Conservation (phyloP, 2,329 filamentous ascomycete species). For the Colletotrichum lupini region DNA sequence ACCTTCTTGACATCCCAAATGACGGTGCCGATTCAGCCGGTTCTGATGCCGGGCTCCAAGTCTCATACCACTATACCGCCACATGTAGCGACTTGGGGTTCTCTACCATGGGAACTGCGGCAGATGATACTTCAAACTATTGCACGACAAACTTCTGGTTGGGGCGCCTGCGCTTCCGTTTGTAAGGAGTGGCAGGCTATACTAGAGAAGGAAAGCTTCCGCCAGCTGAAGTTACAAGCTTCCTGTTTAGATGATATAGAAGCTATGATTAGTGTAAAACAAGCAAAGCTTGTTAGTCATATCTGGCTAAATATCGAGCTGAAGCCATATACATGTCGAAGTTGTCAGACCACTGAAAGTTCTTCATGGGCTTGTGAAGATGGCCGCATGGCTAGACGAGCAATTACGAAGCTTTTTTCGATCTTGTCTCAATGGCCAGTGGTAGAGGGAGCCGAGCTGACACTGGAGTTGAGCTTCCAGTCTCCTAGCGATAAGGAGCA, state of each 20-base stretch:
- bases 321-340: constrained; percentile 39
- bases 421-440: constrained; percentile 44
- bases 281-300: constrained; percentile 41
- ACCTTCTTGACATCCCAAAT: neutral
- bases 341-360: constrained; percentile 33
- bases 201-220: constrained; percentile 45
- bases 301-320: constrained; percentile 45
- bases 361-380: neutral
- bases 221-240: constrained; percentile 40
- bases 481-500: constrained; percentile 49
- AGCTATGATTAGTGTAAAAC: constrained; percentile 30
- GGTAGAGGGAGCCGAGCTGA: constrained; percentile 36
- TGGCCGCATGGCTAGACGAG: constrained; percentile 34
- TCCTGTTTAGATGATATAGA: constrained; percentile 41
- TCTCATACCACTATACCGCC: neutral
- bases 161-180: constrained; percentile 46
- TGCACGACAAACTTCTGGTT: constrained; percentile 37
- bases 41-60: neutral
- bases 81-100: neutral
- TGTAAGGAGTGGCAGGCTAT: constrained; percentile 49
- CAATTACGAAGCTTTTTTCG: constrained; percentile 42
- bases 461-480: constrained; percentile 47
- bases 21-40: neutral
- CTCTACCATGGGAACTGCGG: neutral
- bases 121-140: neutral